Evolutionary conservation across 495 filamentous ascomycete genomes (phyloP).

Genomic region (Parmelia sp.): DNA sequence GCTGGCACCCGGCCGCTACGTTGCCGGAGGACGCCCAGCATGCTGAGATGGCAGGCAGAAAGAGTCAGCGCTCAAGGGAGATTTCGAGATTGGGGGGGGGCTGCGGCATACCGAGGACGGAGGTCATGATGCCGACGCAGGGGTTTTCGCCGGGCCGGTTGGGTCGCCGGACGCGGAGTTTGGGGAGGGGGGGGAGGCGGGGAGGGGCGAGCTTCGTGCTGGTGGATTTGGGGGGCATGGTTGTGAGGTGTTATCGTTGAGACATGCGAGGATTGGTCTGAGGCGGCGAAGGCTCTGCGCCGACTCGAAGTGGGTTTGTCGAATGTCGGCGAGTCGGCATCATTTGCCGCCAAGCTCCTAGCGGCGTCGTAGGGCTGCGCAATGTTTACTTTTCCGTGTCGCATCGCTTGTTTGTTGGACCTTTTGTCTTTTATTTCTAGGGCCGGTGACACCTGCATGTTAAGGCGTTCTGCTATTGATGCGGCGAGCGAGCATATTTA

Average conservation of each 20-base stretch:
- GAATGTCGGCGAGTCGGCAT: neutral
- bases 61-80: neutral
- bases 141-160: conserved; percentile 70
- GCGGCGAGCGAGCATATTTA: neutral
- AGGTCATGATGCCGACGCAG: conserved; percentile 77
- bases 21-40: conserved; percentile 93
- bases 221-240: conserved; percentile 47
- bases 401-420: neutral
- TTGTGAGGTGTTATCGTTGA: conserved; percentile 15
- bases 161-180: conserved; percentile 76
- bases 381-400: conserved; percentile 17
- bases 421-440: neutral
- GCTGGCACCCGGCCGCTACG: conserved; percentile 64
- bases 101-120: conserved; percentile 69
- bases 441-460: neutral
- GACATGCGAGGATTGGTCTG: conserved; percentile 5
- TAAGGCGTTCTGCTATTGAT: neutral
- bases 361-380: conserved; percentile 3
- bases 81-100: too few species aligned
- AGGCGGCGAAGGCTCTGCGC: neutral
- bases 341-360: conserved; percentile 11
- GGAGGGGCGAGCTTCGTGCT: conserved; percentile 53
- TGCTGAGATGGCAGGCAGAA: conserved; percentile 41
- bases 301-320: too few species aligned
- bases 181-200: conserved; percentile 78